These are phyloP conservation scores for Clarkia xantiana DNA, from an alignment of 345 rosid genomes.

Conservation along the genomic window DNA sequence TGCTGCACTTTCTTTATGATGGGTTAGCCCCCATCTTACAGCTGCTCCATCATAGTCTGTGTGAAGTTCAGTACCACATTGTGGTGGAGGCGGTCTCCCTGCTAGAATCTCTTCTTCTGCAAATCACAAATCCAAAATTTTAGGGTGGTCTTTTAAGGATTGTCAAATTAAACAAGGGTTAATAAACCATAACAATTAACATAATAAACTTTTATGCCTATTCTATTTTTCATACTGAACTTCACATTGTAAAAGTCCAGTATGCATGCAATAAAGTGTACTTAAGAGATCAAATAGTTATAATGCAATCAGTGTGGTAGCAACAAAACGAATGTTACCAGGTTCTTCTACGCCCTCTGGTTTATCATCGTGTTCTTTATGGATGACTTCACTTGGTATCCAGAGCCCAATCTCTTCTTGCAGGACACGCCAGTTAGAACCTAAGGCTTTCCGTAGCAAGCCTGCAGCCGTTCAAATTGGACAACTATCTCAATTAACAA, in stretches of 20 bases:
- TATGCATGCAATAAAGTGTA: too few species aligned
- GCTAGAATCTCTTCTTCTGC: constrained; percentile 69
- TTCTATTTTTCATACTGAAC: too few species aligned
- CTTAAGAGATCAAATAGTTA: too few species aligned
- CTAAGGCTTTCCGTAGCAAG: constrained; percentile 57
- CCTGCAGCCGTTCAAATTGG: constrained; percentile 20
- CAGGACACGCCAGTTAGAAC: constrained; percentile 61
- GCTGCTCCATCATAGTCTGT: constrained; percentile 85
- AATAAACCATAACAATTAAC: neutral
- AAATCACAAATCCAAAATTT: constrained; percentile 21
- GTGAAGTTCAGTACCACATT: constrained; percentile 76
- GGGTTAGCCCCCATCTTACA: constrained; percentile 94
- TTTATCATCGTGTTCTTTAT: constrained; percentile 76
- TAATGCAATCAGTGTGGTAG: neutral
- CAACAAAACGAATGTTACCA: constrained; percentile 25
- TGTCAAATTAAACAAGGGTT: neutral
- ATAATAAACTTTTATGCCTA: too few species aligned
- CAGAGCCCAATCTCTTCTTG: constrained; percentile 82
- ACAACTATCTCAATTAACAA: constrained; percentile 1
- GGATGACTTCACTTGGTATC: constrained; percentile 56
- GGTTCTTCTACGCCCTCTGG: constrained; percentile 63
- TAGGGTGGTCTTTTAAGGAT: too few species aligned
- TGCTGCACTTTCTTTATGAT: constrained; percentile 93
- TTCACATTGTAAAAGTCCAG: too few species aligned
- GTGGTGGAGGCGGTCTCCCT: constrained; percentile 70